These are phyloP conservation scores for Ophiosphaerella narmari DNA, from an alignment of 2,329 filamentous ascomycete genomes.

Conservation along the genomic window DNA sequence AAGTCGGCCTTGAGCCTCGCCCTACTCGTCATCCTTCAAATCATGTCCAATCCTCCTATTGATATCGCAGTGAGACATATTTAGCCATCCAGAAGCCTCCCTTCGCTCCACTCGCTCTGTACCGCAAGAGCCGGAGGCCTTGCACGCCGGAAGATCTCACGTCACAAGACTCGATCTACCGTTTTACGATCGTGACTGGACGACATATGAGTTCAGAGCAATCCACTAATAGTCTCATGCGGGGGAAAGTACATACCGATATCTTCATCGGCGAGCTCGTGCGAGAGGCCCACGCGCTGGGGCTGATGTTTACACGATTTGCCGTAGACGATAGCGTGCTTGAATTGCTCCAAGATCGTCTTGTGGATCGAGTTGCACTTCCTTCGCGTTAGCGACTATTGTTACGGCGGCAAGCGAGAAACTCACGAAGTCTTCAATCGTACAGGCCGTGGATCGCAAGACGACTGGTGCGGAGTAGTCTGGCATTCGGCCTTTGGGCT, in stretches of 20 bases:
- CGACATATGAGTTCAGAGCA: constrained; percentile 27
- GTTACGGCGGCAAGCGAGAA: constrained; percentile 12
- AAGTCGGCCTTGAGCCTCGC: constrained; percentile 32
- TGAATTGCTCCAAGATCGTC: constrained; percentile 94
- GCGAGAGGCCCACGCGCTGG: constrained; percentile 86
- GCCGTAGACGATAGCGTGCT: constrained; percentile 92
- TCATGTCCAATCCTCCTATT: constrained; percentile 34
- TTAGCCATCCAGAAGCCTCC: constrained; percentile 33
- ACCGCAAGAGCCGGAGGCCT: constrained; percentile 22
- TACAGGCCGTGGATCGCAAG: constrained; percentile 78
- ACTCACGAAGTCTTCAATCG: constrained; percentile 95
- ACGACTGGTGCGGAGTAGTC: constrained; percentile 94
- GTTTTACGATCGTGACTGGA: constrained; percentile 51
- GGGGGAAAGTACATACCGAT: constrained; percentile 69
- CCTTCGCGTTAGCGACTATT: constrained; percentile 42
- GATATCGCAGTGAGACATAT: constrained; percentile 38
- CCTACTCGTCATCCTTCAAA: constrained; percentile 37
- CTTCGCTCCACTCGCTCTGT: constrained; percentile 30
- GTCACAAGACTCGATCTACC: constrained; percentile 34
- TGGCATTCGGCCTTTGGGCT: constrained; percentile 92
- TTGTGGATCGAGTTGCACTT: constrained; percentile 98
- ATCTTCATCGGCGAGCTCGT: constrained; percentile 95
- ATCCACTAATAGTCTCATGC: constrained; percentile 11
- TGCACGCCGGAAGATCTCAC: constrained; percentile 22
- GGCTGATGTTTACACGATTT: constrained; percentile 99